Evolutionary conservation across 2,329 filamentous ascomycete genomes (phyloP).

Genomic region (Pezicula neosporulosa): DNA sequence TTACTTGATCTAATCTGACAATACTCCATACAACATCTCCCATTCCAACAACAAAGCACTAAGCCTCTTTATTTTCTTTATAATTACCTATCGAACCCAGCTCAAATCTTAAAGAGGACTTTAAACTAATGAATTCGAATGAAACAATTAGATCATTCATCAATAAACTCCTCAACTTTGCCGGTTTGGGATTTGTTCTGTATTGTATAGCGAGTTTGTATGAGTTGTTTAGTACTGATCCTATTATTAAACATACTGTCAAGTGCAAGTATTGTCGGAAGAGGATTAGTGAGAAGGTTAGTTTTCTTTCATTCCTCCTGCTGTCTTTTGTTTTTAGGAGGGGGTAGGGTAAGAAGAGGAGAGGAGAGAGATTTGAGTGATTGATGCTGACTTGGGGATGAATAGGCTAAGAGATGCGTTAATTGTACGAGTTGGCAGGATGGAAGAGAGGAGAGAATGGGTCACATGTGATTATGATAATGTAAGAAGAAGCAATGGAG

Average conservation of each 20-base stretch:
- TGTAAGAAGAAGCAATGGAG: too few species aligned
- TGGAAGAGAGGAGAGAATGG: slow-evolving; percentile 44
- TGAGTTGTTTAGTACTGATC: slow-evolving; percentile 56
- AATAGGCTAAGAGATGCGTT: slow-evolving; percentile 44
- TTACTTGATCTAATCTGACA: too few species aligned
- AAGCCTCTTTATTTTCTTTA: not conserved
- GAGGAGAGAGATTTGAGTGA: not conserved
- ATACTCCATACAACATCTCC: not conserved
- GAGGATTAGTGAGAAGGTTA: slow-evolving; percentile 59
- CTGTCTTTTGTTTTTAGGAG: not conserved
- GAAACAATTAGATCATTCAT: slow-evolving; percentile 47
- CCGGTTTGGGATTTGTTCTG: slow-evolving; percentile 61
- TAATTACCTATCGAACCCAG: slow-evolving; percentile 6
- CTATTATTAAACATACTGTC: slow-evolving; percentile 67
- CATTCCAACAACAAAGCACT: too few species aligned
- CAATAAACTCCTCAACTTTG: slow-evolving; percentile 62
- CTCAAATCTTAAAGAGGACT: not conserved
- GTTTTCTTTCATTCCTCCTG: slow-evolving; percentile 7
- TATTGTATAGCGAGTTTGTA: slow-evolving; percentile 63
- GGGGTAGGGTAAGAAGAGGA: too few species aligned
- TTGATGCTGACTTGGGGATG: not conserved
- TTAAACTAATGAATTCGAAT: not conserved
- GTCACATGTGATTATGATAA: too few species aligned
- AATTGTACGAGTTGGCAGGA: slow-evolving; percentile 58
- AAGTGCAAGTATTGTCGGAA: slow-evolving; percentile 68